phyloP scores from a whole-genome alignment of 495 filamentous ascomycete genomes.

The Tuber melanosporum region DNA sequence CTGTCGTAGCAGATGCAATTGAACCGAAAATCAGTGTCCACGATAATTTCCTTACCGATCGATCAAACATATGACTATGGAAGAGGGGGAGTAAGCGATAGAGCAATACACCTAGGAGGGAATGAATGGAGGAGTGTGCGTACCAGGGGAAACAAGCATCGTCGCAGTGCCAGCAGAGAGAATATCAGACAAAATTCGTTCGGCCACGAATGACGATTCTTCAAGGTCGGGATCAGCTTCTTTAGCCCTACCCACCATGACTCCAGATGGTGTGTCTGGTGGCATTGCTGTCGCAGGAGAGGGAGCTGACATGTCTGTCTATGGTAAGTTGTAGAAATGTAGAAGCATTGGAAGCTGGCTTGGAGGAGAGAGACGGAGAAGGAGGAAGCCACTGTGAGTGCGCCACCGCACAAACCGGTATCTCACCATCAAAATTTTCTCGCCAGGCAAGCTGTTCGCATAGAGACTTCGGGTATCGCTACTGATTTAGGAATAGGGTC shows the following conservation, averaged over 20 bases:
- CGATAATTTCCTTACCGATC: conserved; percentile 59
- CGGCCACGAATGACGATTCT: conserved; percentile 5
- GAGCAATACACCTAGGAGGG: not conserved
- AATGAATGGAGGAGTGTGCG: conserved; percentile 4
- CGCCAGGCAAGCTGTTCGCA: not conserved
- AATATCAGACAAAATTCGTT: conserved; percentile 59
- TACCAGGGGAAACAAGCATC: conserved; percentile 67
- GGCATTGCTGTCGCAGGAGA: not conserved
- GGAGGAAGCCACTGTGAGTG: not conserved
- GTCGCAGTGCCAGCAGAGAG: conserved; percentile 69
- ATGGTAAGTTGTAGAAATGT: not conserved
- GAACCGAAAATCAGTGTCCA: conserved; percentile 7
- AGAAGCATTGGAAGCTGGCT: not conserved
- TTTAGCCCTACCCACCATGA: not conserved
- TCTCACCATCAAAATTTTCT: not conserved
- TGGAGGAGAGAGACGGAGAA: not conserved
- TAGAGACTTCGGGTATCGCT: not conserved
- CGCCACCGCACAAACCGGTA: not conserved
- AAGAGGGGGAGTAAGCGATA: not conserved
- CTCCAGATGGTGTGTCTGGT: not conserved
- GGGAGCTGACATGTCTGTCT: not conserved
- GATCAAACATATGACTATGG: conserved; percentile 69
- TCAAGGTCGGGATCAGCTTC: not conserved
- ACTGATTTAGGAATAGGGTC: not conserved
- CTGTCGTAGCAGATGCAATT: not conserved